phyloP scores from a whole-genome alignment of 1,139 yeast species.

The Lodderomyces beijingensis region DNA sequence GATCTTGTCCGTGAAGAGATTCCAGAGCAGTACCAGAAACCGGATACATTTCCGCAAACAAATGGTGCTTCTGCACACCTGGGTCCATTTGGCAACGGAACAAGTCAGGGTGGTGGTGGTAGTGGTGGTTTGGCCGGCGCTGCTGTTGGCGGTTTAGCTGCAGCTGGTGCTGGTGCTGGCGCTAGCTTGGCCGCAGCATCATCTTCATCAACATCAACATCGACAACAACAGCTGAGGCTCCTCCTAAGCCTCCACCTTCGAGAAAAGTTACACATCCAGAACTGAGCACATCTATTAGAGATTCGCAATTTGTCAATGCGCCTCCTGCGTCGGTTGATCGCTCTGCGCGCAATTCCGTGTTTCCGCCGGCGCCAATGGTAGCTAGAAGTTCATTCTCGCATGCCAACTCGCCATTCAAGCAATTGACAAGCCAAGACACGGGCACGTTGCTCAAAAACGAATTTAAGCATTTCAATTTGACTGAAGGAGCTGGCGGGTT shows the following conservation, averaged over 20 bases:
- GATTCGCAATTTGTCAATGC: constrained; percentile 7
- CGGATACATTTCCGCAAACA: background rate
- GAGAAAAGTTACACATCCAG: too few relatives aligned
- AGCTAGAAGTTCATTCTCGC: constrained; percentile 28
- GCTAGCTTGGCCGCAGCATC: background rate
- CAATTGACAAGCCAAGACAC: constrained; percentile 25
- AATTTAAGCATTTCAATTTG: constrained; percentile 44
- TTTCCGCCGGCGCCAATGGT: constrained; percentile 1
- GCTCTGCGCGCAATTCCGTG: background rate
- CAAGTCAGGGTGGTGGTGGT: background rate
- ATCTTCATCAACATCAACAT: constrained; percentile 7
- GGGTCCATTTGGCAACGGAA: too few relatives aligned
- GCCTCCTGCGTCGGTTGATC: constrained; percentile 2
- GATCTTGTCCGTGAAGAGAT: constrained; percentile 8
- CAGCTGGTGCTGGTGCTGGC: background rate
- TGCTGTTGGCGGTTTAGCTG: background rate
- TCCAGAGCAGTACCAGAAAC: constrained; percentile 1
- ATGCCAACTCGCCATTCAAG: constrained; percentile 13
- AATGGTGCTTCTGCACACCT: too few relatives aligned
- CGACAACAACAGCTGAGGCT: constrained; percentile 24
- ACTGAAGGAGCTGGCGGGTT: constrained; percentile 41
- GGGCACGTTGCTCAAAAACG: constrained; percentile 31
- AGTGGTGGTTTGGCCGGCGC: background rate
- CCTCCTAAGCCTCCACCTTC: too few relatives aligned
- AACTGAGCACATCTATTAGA: constrained; percentile 24